Percentiles rank a stretch among this genome's conserved stretches.
Conservation (phyloP, 2,329 filamentous ascomycete species). For the Emmonsiellopsis sp. region DNA sequence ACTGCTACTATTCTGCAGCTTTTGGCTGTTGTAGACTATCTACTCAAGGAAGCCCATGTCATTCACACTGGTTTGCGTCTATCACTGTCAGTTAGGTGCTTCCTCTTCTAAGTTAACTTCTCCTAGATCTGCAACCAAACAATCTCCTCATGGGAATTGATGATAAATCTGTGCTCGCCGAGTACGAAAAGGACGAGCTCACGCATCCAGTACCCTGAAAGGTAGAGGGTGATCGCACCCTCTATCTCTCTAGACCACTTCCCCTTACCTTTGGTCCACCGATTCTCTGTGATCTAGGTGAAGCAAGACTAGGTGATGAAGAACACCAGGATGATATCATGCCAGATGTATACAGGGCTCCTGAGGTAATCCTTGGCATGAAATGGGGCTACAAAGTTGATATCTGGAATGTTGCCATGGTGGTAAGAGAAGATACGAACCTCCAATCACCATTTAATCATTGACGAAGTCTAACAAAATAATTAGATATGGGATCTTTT, state of each 20-base stretch:
- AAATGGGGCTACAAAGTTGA: slow-evolving; percentile 20
- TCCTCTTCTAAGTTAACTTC: neutral
- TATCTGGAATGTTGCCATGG: slow-evolving; percentile 21
- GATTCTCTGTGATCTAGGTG: slow-evolving; percentile 20
- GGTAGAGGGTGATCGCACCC: slow-evolving; percentile 15
- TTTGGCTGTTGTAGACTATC: slow-evolving; percentile 19
- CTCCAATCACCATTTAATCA: neutral
- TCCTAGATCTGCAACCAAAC: slow-evolving; percentile 21
- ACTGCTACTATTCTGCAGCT: slow-evolving; percentile 14
- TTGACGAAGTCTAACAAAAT: neutral
- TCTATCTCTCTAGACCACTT: slow-evolving; percentile 17
- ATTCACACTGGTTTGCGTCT: slow-evolving; percentile 18
- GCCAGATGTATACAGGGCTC: slow-evolving; percentile 21
- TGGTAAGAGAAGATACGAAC: slow-evolving; percentile 9
- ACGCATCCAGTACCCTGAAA: slow-evolving; percentile 20
- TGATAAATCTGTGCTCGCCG: slow-evolving; percentile 19
- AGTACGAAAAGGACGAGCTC: slow-evolving; percentile 20
- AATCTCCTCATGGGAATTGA: slow-evolving; percentile 23
- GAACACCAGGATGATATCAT: slow-evolving; percentile 15
- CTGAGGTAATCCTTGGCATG: slow-evolving; percentile 20
- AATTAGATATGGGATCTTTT: slow-evolving; percentile 1
- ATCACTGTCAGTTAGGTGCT: neutral
- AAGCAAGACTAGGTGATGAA: slow-evolving; percentile 13
- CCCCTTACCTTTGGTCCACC: slow-evolving; percentile 13
- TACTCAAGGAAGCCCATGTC: slow-evolving; percentile 18